A percentile compares a stretch with the other conserved stretches of the same genome.
Evolutionary conservation across 129 eudicot genomes (phyloP).

Genomic region (Escallonia rubra): DNA sequence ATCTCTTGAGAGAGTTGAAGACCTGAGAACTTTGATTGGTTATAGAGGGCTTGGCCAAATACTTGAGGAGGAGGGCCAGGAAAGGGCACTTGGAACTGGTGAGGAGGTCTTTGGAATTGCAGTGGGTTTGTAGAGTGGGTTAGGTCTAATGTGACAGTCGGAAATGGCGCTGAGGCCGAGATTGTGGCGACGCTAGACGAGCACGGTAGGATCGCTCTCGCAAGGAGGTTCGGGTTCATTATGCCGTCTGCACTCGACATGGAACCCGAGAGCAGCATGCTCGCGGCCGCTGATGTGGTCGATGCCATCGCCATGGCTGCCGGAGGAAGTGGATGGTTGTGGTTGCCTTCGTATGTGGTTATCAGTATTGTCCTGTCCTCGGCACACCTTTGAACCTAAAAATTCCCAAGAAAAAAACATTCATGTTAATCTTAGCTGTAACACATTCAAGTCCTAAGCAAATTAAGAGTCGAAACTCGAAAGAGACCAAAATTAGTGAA

Average conservation of each 20-base stretch:
- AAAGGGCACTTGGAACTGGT: slow-evolving; percentile 14
- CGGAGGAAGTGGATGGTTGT: slow-evolving; percentile 92
- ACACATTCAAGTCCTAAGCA: too few relatives aligned
- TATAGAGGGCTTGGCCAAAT: slow-evolving; percentile 31
- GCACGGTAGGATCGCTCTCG: slow-evolving; percentile 58
- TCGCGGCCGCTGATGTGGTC: slow-evolving; percentile 83
- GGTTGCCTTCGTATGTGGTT: slow-evolving; percentile 87
- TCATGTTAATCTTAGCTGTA: not conserved
- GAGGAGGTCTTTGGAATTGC: slow-evolving; percentile 32
- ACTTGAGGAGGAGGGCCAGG: slow-evolving; percentile 17
- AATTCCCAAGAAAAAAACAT: not conserved
- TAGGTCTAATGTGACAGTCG: slow-evolving; percentile 85
- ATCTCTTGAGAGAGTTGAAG: slow-evolving; percentile 44
- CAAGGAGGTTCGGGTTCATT: slow-evolving; percentile 66
- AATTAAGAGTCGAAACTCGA: not conserved
- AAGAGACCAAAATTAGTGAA: not conserved
- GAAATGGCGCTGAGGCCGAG: slow-evolving; percentile 90
- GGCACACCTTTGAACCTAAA: slow-evolving; percentile 85
- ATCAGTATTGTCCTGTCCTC: slow-evolving; percentile 71
- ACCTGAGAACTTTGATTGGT: slow-evolving; percentile 68
- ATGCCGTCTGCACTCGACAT: slow-evolving; percentile 66
- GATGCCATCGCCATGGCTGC: slow-evolving; percentile 89
- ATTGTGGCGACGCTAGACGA: slow-evolving; percentile 68
- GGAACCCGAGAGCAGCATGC: slow-evolving; percentile 94
- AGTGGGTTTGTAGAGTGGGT: slow-evolving; percentile 63